Evolutionary conservation across 2,329 filamentous ascomycete species (phyloP), one percentile per base, ranked within the genome.

Genomic region (Arthroderma uncinatum): DNA sequence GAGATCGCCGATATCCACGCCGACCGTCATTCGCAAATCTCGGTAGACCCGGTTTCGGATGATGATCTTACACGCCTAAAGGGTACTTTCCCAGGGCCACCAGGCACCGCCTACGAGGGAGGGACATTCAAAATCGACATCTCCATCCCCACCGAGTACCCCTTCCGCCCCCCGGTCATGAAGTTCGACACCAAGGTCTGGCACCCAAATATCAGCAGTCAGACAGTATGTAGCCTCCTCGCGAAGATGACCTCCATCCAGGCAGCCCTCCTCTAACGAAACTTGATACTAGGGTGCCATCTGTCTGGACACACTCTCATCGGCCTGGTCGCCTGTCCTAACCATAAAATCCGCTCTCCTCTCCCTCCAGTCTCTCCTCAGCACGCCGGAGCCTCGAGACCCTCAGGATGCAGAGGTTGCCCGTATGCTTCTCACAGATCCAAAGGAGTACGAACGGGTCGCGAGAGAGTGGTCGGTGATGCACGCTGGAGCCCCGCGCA

Each of bases 391-490:
- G 70, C 92, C 93, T 0, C 94, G 92, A 66, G 93, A 98, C 63
- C 93, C 93, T 0, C 93, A 98, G 75, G 93, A 98, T 67, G 91
- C 91, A 39, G 89, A 96, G 71, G 93, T 97, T 0, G 93, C 93
- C 23, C 83, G 81, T 66, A 95, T 96, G 89, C 79, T 97, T 67
- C 78, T 95, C 59, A 81, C 84, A 1, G 81, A 87, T 50, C 89
- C 89, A 0, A 82, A 87, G 52, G 82, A 84, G 57, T 97, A 96
- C 66, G 83, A 87, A 56, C 79, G 83, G 62, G 85, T 87, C 62
- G 93, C 93, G 0, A 83, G 90, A 61, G 87, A 96, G 63, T 98
- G 93, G 93, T 89, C 93, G 2, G 82, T 94, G 47, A 80, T 82
- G 64, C 82, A 91, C 70, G 93, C 92, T 1, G 83, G 85, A 33